phyloP scores from a whole-genome alignment of 768 basidiomycete species.

The Phanerochaete carnosa region DNA sequence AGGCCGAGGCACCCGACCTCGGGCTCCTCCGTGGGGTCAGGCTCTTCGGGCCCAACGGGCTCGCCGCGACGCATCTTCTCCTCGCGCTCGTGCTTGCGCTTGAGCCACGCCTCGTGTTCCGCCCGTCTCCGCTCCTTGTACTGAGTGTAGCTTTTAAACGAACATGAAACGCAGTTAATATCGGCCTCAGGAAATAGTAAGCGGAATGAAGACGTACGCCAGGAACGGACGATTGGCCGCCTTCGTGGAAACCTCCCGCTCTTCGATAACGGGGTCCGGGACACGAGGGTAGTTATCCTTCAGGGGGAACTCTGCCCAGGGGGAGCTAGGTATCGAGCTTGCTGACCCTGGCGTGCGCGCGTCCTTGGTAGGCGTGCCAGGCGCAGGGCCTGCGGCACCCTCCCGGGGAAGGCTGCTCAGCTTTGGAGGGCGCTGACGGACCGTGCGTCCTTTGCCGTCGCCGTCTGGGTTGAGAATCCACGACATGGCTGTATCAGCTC shows the following conservation, averaged over 20 bases:
- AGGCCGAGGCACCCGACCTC: constrained; percentile 65
- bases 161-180: constrained; percentile 6
- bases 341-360: constrained; percentile 8
- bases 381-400: constrained; percentile 5
- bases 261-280: constrained; percentile 59
- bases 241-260: constrained; percentile 76
- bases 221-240: constrained; percentile 84
- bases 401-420: constrained; percentile 13
- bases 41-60: constrained; percentile 67
- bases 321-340: constrained; percentile 18
- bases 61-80: constrained; percentile 75
- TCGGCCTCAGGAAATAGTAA: background rate
- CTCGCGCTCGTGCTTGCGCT: constrained; percentile 68
- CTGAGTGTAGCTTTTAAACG: constrained; percentile 52
- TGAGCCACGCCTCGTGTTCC: constrained; percentile 60
- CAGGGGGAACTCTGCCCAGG: constrained; percentile 25
- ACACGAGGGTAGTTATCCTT: constrained; percentile 46
- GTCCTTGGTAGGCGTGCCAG: constrained; percentile 14
- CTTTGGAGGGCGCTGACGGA: constrained; percentile 18
- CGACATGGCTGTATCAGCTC: constrained; percentile 43
- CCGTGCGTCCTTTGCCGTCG: constrained; percentile 13
- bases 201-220: constrained; percentile 46
- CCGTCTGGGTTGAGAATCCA: constrained; percentile 53
- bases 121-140: constrained; percentile 61
- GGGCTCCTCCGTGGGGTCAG: constrained; percentile 64